Evolutionary conservation across 2,329 filamentous ascomycete genomes (phyloP).

Genomic region (Anthostomella pinea): DNA sequence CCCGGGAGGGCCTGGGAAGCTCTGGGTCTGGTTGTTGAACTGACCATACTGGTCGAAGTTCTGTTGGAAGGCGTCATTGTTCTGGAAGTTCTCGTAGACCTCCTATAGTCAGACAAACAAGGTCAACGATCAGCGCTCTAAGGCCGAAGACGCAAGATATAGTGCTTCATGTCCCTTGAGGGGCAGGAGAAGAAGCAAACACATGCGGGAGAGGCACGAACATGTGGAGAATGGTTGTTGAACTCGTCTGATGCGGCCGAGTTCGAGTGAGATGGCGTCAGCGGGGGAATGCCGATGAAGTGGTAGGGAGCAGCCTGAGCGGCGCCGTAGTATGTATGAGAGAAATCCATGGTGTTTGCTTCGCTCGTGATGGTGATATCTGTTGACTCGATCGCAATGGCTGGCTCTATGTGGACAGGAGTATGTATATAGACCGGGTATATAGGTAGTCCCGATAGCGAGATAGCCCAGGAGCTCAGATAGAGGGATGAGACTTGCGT

Average conservation of each 20-base stretch:
- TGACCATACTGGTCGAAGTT: constrained; percentile 44
- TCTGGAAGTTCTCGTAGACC: constrained; percentile 45
- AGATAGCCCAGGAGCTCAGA: no score
- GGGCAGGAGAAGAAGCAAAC: not conserved
- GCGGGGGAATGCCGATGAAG: constrained; percentile 51
- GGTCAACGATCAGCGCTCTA: constrained; percentile 17
- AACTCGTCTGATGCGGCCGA: constrained; percentile 55
- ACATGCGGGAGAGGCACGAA: constrained; percentile 35
- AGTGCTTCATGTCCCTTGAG: no score
- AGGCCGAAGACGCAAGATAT: constrained; percentile 1
- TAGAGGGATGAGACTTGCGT: constrained; percentile 9
- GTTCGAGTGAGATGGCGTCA: constrained; percentile 55
- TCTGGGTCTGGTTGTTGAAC: constrained; percentile 38
- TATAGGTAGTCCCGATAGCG: no score
- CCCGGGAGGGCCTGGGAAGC: constrained; percentile 47
- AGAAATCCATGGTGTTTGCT: constrained; percentile 48
- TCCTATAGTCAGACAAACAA: constrained; percentile 38
- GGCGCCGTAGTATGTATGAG: constrained; percentile 48
- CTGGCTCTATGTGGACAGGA: not conserved
- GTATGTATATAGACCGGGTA: no score
- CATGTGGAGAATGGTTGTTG: constrained; percentile 52
- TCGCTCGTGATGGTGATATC: not conserved
- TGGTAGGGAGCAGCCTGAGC: constrained; percentile 52
- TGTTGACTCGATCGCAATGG: no score
- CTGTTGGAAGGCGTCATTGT: constrained; percentile 45